Evolutionary conservation across 2,329 filamentous ascomycete genomes (phyloP).

Genomic region (Clonostachys chloroleuca): DNA sequence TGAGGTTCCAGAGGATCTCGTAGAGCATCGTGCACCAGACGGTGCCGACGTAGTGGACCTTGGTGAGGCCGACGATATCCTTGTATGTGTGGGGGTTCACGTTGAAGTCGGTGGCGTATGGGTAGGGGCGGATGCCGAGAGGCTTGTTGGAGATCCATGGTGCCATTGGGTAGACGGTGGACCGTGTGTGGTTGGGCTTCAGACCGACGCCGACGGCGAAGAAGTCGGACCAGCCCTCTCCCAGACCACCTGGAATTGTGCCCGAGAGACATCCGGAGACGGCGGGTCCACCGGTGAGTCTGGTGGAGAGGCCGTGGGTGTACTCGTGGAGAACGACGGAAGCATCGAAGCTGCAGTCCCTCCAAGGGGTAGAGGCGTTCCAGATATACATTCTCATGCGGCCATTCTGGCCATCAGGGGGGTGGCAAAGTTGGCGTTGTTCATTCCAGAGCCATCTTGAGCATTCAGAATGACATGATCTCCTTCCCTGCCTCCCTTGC

Average conservation of each 20-base stretch:
- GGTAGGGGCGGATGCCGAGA: constrained; percentile 40
- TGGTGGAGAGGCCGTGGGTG: constrained; percentile 50
- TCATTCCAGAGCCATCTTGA: constrained; percentile 48
- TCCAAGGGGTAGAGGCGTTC: constrained; percentile 36
- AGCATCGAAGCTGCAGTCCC: constrained; percentile 54
- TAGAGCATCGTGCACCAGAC: constrained; percentile 49
- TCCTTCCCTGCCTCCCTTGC: constrained; percentile 40
- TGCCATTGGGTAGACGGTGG: constrained; percentile 41
- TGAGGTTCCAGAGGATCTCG: constrained; percentile 53
- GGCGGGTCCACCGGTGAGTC: constrained; percentile 52
- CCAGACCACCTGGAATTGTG: constrained; percentile 50
- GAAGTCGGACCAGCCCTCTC: constrained; percentile 64
- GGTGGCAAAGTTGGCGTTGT: constrained; percentile 56
- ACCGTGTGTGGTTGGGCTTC: constrained; percentile 37
- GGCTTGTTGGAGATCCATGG: constrained; percentile 40
- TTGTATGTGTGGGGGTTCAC: constrained; percentile 48
- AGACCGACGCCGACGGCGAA: constrained; percentile 51
- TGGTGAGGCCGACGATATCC: constrained; percentile 24
- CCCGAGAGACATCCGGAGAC: constrained; percentile 44
- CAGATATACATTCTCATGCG: constrained; percentile 59
- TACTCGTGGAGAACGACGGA: constrained; percentile 58
- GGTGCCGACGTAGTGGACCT: constrained; percentile 43
- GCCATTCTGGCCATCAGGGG: constrained; percentile 42
- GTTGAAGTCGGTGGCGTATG: constrained; percentile 45
- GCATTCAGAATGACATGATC: constrained; percentile 52